phyloP scores from a whole-genome alignment of 805 yeast species.

The Hanseniaspora mollemarum region DNA sequence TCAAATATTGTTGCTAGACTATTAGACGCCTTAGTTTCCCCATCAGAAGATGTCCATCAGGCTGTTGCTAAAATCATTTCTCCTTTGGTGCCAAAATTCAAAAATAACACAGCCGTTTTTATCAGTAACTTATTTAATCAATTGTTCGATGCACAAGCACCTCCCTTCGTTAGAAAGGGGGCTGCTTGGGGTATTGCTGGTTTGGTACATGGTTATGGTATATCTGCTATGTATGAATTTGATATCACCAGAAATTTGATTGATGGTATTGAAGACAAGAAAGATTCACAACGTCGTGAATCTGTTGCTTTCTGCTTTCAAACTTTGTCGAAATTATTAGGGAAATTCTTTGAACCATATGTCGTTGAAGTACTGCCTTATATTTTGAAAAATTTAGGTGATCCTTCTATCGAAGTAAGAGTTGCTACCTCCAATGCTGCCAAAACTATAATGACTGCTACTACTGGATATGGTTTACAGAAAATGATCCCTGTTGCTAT shows the following conservation, averaged over 20 bases:
- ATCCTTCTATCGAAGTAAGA: constrained; percentile 71
- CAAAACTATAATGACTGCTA: constrained; percentile 72
- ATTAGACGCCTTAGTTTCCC: constrained; percentile 65
- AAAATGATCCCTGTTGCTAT: constrained; percentile 84
- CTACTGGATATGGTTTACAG: constrained; percentile 86
- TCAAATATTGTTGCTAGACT: constrained; percentile 55
- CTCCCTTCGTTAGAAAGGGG: constrained; percentile 59
- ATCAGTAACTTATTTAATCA: constrained; percentile 49
- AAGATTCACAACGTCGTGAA: constrained; percentile 61
- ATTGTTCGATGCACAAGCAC: constrained; percentile 38
- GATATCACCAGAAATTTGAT: constrained; percentile 65
- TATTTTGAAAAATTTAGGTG: constrained; percentile 74
- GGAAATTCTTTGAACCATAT: constrained; percentile 81
- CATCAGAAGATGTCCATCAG: constrained; percentile 79
- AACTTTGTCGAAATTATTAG: constrained; percentile 66
- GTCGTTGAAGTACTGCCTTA: constrained; percentile 80
- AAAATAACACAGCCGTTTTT: constrained; percentile 39
- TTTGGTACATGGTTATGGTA: constrained; percentile 79
- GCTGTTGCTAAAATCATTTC: constrained; percentile 81
- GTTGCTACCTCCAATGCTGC: constrained; percentile 82
- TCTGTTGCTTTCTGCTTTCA: constrained; percentile 82
- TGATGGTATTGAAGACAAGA: constrained; percentile 82
- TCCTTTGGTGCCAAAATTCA: constrained; percentile 58
- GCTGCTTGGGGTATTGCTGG: constrained; percentile 97
- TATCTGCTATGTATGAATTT: constrained; percentile 58